phyloP scores from a whole-genome alignment of 2,329 filamentous ascomycete genomes.

The Colletotrichum plurivorum region DNA sequence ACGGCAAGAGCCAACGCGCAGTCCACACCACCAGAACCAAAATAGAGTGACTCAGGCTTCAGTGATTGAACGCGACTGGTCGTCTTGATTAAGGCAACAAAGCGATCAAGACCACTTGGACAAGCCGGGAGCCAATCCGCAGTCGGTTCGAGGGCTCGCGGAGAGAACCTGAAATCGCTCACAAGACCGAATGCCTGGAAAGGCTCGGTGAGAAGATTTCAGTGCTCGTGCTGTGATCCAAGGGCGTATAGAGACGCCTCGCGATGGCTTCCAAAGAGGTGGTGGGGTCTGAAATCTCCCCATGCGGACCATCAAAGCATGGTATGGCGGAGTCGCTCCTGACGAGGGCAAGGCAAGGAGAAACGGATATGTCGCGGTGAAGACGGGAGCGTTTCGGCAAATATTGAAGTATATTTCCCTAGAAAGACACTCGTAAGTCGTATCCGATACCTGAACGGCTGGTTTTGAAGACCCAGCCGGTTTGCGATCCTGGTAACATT shows the following conservation, averaged over 20 bases:
- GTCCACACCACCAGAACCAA: slow-evolving; percentile 13
- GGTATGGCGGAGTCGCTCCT: not conserved
- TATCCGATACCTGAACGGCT: not conserved
- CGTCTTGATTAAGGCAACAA: slow-evolving; percentile 18
- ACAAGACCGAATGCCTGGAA: not conserved
- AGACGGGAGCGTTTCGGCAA: not conserved
- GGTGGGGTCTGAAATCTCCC: slow-evolving; percentile 12
- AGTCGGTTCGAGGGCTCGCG: not conserved
- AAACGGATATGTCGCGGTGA: not conserved
- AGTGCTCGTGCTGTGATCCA: not conserved
- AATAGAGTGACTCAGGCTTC: slow-evolving; percentile 22
- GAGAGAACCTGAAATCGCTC: not conserved
- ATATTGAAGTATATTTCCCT: not conserved
- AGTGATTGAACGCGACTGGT: slow-evolving; percentile 11
- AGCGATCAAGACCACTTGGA: not conserved
- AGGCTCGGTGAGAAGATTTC: not conserved
- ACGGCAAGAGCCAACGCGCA: slow-evolving; percentile 1
- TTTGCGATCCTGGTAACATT: not conserved
- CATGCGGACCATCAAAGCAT: not conserved
- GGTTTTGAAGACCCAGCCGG: slow-evolving; percentile 1
- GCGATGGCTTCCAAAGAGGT: not conserved
- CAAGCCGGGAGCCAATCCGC: slow-evolving; percentile 9
- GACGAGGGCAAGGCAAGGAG: too few relatives aligned
- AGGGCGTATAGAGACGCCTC: not conserved
- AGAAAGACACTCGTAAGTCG: not conserved